Percentiles rank a stretch among this genome's conserved stretches.
Evolutionary conservation across 805 yeast species (phyloP).

Genomic region (Saccharomyces mikatae): DNA sequence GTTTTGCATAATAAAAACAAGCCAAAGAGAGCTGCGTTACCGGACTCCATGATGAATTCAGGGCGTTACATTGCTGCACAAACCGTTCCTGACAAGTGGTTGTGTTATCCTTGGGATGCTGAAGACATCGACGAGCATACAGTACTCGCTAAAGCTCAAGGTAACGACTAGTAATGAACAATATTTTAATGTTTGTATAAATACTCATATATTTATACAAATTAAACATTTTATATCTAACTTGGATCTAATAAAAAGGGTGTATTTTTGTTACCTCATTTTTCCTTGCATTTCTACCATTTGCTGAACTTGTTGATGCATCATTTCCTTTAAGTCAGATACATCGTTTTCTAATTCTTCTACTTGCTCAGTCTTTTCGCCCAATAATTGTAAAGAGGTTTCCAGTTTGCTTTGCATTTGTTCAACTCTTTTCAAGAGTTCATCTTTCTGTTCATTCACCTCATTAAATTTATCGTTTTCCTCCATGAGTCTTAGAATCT

Average conservation of each 20-base stretch:
- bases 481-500: conserved; percentile 51
- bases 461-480: conserved; percentile 37
- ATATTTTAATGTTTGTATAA: conserved; percentile 45
- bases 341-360: conserved; percentile 86
- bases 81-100: conserved; percentile 72
- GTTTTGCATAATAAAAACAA: conserved; percentile 80
- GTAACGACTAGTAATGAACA: conserved; percentile 38
- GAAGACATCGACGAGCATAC: conserved; percentile 74
- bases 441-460: conserved; percentile 29
- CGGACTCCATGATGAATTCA: conserved; percentile 50
- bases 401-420: conserved; percentile 40
- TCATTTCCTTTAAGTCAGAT: conserved; percentile 75
- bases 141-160: conserved; percentile 54
- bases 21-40: conserved; percentile 69
- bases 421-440: conserved; percentile 29
- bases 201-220: not conserved
- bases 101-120: conserved; percentile 89
- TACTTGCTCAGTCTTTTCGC: conserved; percentile 81
- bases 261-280: conserved; percentile 4
- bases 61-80: conserved; percentile 67
- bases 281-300: conserved; percentile 55
- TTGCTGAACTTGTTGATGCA: conserved; percentile 79
- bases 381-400: conserved; percentile 58
- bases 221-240: not conserved
- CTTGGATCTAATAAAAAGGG: not conserved